Conservation (phyloP, 2,329 filamentous ascomycete species). For the Thelonectria rubi region DNA sequence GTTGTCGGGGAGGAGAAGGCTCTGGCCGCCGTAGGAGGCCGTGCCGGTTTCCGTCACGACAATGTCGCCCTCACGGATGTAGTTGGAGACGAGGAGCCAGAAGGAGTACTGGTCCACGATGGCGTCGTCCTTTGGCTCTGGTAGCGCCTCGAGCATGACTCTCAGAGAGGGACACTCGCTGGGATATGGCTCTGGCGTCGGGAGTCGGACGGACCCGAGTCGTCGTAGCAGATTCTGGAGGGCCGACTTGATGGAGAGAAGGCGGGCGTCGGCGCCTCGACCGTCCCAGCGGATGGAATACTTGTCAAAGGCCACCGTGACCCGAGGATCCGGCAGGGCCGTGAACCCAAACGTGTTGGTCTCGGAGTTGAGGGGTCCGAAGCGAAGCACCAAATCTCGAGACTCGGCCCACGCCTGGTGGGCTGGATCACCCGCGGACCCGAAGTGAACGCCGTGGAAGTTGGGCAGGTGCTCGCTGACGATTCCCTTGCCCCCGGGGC, state of each 20-base stretch:
- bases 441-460: constrained; percentile 57
- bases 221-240: constrained; percentile 2
- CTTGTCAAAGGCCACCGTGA: neutral
- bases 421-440: neutral
- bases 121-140: neutral
- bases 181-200: neutral
- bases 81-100: constrained; percentile 10
- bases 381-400: constrained; percentile 21
- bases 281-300: constrained; percentile 1
- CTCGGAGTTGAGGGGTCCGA: constrained; percentile 26
- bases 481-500: constrained; percentile 59
- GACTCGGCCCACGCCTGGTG: neutral
- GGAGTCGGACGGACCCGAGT: neutral
- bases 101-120: no score
- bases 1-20: constrained; percentile 4
- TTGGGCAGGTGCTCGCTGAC: constrained; percentile 58
- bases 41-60: constrained; percentile 19
- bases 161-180: neutral
- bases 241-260: neutral
- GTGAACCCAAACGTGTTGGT: constrained; percentile 27
- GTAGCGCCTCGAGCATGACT: neutral
- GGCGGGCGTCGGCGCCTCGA: neutral
- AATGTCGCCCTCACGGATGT: constrained; percentile 2
- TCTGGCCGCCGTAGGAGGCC: constrained; percentile 4
- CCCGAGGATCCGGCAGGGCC: neutral